Conservation (phyloP, 1,284 basidiomycete genomes). For the Flammula alnicola region DNA sequence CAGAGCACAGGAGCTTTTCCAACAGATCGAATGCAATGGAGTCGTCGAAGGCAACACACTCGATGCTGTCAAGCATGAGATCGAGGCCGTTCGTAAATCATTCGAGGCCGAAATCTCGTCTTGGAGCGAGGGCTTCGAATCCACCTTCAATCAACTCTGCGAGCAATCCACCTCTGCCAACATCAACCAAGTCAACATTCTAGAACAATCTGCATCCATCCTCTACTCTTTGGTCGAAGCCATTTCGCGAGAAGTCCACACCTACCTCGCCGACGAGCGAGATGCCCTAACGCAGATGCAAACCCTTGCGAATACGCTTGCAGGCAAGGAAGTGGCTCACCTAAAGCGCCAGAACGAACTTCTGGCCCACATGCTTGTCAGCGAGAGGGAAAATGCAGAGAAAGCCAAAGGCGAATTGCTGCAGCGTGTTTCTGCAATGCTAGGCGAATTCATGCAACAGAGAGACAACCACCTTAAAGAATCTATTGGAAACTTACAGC, state of each 20-base stretch:
- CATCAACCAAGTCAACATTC: constrained; percentile 49
- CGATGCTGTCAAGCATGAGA: constrained; percentile 45
- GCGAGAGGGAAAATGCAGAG: constrained; percentile 69
- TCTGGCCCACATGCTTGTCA: constrained; percentile 64
- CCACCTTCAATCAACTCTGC: constrained; percentile 49
- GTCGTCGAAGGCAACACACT: constrained; percentile 59
- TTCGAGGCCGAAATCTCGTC: constrained; percentile 55
- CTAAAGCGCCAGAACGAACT: constrained; percentile 77
- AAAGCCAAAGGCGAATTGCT: constrained; percentile 75
- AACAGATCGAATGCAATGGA: constrained; percentile 62
- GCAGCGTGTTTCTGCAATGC: constrained; percentile 69
- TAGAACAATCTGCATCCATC: constrained; percentile 56
- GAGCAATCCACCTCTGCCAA: constrained; percentile 48
- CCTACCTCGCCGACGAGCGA: constrained; percentile 61
- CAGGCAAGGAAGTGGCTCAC: constrained; percentile 64
- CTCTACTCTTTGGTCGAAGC: constrained; percentile 62
- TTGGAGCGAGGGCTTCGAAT: constrained; percentile 59
- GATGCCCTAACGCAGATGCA: constrained; percentile 56
- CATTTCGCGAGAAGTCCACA: constrained; percentile 60
- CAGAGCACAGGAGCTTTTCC: constrained; percentile 59
- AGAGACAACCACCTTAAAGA: constrained; percentile 73
- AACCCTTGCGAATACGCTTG: constrained; percentile 52
- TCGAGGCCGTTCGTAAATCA: constrained; percentile 57
- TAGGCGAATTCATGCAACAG: constrained; percentile 72
- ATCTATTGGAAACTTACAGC: constrained; percentile 58